Evolutionary conservation across 2,329 filamentous ascomycete species (phyloP).

Genomic region (Fusarium tjaetaba): DNA sequence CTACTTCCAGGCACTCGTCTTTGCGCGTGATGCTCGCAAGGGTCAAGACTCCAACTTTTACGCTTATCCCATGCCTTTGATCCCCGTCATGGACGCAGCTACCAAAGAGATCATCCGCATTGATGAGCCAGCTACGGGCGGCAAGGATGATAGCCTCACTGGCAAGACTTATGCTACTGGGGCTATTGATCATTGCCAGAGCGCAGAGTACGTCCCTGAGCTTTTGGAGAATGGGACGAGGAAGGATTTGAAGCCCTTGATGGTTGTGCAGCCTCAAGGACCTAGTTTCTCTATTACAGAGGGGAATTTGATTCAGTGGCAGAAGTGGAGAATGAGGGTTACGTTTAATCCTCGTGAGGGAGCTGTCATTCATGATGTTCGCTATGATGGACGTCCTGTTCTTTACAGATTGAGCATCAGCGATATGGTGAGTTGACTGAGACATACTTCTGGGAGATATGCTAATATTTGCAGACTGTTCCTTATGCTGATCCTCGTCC

Average conservation of each 20-base stretch:
- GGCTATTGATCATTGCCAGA: slow-evolving; percentile 45
- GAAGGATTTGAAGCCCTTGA: slow-evolving; percentile 67
- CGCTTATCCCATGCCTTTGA: slow-evolving; percentile 62
- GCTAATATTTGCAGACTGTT: slow-evolving; percentile 51
- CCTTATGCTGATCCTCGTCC: slow-evolving; percentile 72
- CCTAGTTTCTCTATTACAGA: slow-evolving; percentile 55
- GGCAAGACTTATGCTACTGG: slow-evolving; percentile 27
- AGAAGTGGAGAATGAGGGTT: slow-evolving; percentile 75
- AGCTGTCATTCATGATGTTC: slow-evolving; percentile 73
- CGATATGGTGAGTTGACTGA: slow-evolving; percentile 65
- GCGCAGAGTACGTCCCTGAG: slow-evolving; percentile 55
- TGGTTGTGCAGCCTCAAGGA: slow-evolving; percentile 53
- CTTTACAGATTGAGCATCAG: slow-evolving; percentile 73
- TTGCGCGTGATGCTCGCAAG: slow-evolving; percentile 44
- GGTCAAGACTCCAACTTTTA: slow-evolving; percentile 63
- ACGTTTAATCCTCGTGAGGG: slow-evolving; percentile 77
- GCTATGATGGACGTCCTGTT: slow-evolving; percentile 72
- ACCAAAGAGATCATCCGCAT: slow-evolving; percentile 48
- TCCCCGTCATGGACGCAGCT: slow-evolving; percentile 53
- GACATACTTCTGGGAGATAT: accelerated
- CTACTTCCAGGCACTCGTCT: slow-evolving; percentile 49
- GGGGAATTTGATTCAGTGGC: slow-evolving; percentile 61
- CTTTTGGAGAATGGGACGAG: slow-evolving; percentile 53
- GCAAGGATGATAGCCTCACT: slow-evolving; percentile 39
- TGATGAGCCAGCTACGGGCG: slow-evolving; percentile 49